phyloP scores from a whole-genome alignment of 129 eudicot species.

The Mikania micrantha region DNA sequence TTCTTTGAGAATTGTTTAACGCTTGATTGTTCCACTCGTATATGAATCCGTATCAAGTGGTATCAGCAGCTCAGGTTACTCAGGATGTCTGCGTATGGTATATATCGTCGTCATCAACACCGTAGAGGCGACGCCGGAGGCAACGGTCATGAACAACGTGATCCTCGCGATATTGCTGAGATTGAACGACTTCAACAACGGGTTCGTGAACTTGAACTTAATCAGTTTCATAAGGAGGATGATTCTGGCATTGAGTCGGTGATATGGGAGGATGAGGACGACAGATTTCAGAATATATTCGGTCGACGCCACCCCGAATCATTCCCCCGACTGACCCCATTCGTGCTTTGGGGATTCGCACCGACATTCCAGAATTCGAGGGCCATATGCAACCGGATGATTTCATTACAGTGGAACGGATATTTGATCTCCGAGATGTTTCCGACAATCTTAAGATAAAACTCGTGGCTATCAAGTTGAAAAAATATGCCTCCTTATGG shows the following conservation, averaged over 20 bases:
- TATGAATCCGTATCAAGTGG: constrained; percentile 5
- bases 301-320: no score
- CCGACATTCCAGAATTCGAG: not conserved
- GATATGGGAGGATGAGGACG: no score
- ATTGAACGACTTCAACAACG: not conserved
- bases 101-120: not conserved
- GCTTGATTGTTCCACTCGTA: no score
- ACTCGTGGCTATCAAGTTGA: not conserved
- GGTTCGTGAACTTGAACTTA: not conserved
- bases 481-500: not conserved
- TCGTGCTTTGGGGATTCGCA: not conserved
- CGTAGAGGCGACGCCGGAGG: constrained; percentile 7
- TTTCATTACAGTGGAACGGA: not conserved
- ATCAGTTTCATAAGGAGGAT: not conserved
- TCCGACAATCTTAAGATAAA: not conserved
- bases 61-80: constrained; percentile 5
- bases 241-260: no score
- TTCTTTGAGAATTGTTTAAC: no score
- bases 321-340: no score
- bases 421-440: not conserved
- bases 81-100: not conserved
- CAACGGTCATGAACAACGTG: not conserved
- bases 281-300: no score
- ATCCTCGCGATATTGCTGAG: not conserved
- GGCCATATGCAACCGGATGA: not conserved